Percentiles rank a stretch among this genome's conserved stretches.
These are phyloP conservation scores for Lepidopterella palustris DNA, from an alignment of 495 filamentous ascomycete genomes.

Conservation along the genomic window DNA sequence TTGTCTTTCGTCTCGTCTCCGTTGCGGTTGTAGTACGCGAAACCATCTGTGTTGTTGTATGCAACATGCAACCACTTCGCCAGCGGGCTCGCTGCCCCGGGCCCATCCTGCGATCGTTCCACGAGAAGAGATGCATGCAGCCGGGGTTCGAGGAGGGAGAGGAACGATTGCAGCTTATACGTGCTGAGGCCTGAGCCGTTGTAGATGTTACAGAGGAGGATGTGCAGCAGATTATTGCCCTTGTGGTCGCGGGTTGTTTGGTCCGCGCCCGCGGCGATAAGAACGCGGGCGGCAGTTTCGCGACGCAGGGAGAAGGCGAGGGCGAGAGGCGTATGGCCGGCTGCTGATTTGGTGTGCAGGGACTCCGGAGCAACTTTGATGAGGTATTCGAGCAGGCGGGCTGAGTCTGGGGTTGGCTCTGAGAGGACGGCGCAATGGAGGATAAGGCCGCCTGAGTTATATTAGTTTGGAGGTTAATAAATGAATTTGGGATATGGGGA, in stretches of 20 bases:
- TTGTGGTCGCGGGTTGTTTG: constrained; percentile 48
- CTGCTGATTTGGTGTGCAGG: constrained; percentile 49
- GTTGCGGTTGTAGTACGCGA: neutral
- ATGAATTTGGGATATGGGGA: neutral
- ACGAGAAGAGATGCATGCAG: constrained; percentile 42
- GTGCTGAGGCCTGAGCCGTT: constrained; percentile 13
- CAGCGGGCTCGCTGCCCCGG: no score
- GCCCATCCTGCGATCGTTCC: constrained; percentile 36
- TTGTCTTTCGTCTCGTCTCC: constrained; percentile 15
- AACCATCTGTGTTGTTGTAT: no score
- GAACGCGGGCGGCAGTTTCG: constrained; percentile 47
- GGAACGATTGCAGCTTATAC: constrained; percentile 38
- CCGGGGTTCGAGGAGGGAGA: constrained; percentile 49
- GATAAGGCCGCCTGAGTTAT: constrained; percentile 43
- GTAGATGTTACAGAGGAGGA: constrained; percentile 36
- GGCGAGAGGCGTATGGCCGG: constrained; percentile 55
- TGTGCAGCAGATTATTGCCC: constrained; percentile 56
- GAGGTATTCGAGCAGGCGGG: constrained; percentile 55
- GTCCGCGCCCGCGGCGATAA: constrained; percentile 60
- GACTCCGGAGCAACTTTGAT: constrained; percentile 50
- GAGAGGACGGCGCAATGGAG: constrained; percentile 60
- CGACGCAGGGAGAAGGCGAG: constrained; percentile 50
- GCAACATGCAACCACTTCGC: no score
- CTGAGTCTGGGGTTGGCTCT: constrained; percentile 33
- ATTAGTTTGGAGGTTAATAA: neutral